phyloP scores from a whole-genome alignment of 345 rosid genomes.

The Pistacia vera region DNA sequence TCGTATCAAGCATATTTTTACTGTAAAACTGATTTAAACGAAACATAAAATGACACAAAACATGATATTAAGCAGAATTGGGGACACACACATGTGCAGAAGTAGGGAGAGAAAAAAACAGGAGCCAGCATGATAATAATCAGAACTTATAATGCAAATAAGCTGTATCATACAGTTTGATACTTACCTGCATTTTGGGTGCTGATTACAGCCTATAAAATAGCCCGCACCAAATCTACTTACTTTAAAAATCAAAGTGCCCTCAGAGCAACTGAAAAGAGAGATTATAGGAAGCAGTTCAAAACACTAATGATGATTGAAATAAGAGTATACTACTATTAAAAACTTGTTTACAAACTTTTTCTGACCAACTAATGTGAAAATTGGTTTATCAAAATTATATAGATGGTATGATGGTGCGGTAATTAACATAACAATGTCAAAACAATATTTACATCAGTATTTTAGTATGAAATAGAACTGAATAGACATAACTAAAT shows the following conservation, averaged over 20 bases:
- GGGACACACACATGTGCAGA: neutral
- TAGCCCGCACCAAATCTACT: conserved; percentile 85
- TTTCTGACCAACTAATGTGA: too few species aligned
- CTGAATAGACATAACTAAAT: too few species aligned
- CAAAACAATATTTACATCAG: too few species aligned
- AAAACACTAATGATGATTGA: conserved; percentile 8
- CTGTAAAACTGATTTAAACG: neutral
- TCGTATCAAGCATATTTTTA: neutral
- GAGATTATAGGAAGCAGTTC: conserved; percentile 6
- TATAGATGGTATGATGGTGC: too few species aligned
- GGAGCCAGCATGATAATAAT: conserved; percentile 21
- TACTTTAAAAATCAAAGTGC: conserved; percentile 83
- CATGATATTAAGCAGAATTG: neutral
- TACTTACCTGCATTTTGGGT: conserved; percentile 96
- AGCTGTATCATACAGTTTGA: conserved; percentile 11
- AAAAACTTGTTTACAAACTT: too few species aligned
- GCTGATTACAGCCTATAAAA: conserved; percentile 89
- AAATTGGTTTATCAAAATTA: too few species aligned
- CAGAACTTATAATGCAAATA: conserved; percentile 10
- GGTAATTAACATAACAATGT: too few species aligned
- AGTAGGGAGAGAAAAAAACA: neutral
- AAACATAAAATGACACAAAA: neutral
- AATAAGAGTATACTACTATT: neutral
- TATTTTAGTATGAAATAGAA: neutral
- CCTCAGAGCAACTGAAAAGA: conserved; percentile 80